Conservation (phyloP, 768 basidiomycete species). For the Nevesoporus exiguus region DNA sequence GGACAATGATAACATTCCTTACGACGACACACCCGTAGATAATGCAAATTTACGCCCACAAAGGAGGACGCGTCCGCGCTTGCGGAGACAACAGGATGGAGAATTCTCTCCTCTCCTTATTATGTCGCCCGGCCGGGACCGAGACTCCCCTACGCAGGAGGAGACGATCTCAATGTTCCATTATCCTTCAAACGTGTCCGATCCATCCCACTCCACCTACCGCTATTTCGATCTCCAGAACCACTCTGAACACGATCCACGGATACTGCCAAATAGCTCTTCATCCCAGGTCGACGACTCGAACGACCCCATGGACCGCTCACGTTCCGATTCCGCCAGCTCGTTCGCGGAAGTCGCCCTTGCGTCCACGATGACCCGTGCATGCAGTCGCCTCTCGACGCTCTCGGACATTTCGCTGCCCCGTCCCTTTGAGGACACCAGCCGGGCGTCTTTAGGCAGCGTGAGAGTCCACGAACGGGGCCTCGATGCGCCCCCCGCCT, state of each 20-base stretch:
- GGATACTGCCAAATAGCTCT: background rate
- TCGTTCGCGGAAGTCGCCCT: slow-evolving; percentile 22
- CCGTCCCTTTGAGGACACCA: slow-evolving; percentile 18
- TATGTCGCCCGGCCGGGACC: slow-evolving; percentile 9
- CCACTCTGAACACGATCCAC: background rate
- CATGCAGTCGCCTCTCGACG: slow-evolving; percentile 11
- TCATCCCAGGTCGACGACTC: background rate
- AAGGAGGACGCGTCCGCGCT: slow-evolving; percentile 10
- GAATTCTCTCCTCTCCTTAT: slow-evolving; percentile 25
- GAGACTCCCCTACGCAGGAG: background rate
- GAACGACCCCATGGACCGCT: background rate
- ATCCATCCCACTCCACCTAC: slow-evolving; percentile 1
- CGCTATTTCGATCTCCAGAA: background rate
- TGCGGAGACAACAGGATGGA: slow-evolving; percentile 2
- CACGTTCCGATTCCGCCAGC: slow-evolving; percentile 9
- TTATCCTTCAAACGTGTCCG: background rate
- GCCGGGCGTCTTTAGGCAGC: background rate
- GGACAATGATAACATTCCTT: background rate
- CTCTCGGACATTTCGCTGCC: slow-evolving; percentile 16
- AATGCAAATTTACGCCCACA: background rate
- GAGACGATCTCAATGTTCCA: slow-evolving; percentile 1
- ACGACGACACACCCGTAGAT: background rate
- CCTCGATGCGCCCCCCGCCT: slow-evolving; percentile 10
- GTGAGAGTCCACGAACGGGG: slow-evolving; percentile 17
- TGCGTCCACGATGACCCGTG: background rate